Base-by-base conservation (phyloP, 1,284 basidiomycete genomes). In the Termitomyces sp. region DNA sequence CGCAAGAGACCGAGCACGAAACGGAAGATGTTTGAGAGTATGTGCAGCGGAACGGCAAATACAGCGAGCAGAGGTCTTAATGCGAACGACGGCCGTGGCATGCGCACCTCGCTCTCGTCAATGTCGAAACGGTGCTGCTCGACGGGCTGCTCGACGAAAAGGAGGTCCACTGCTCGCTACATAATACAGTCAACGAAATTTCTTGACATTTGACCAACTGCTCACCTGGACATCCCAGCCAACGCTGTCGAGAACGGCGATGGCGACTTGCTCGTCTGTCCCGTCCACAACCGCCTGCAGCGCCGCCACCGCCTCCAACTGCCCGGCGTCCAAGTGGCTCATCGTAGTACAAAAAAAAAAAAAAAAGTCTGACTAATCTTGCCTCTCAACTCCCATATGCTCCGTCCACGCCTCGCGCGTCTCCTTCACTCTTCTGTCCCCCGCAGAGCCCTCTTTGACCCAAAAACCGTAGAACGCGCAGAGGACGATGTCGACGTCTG, bases 401-500 rank as follows among this genome's bases (percentile, higher is more conserved):
- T 57, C 42, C 56, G 50, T 5, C 54, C 54, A 39, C 43, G 40
- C 18, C 48, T 53, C 11, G 38, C 46, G 16, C 58, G 60, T 42
- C 39, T 55, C 3, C 10, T 61, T 3, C 60, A 60, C 26, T 39
- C 54, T 18, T 54, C 59, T n/a, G 35, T 48, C 14, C 37, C 46
- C 14, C 46, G 49, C 6, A n/a, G 38, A 5, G 40, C 52, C 0
- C 35, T 54, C 16, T 72, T 70, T 50, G 59, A 67, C 46, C 62
- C 69, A 3, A 62, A 57, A 10, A 50, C 59, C 5, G 77, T 93
- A 26, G 89, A 95, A 60, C 81, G 93, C 10, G 82, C 83, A 21
- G 80, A 85, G 51, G 93, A 96, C 64, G 86, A 95, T 58, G 93
- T 93, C 46, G 96, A 99, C 63, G 94, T 98, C 33, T 94, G 94